Evolutionary conservation across 2,329 filamentous ascomycete genomes (phyloP), one percentile per base, ranked within the genome.

Genomic region (Fusarium euwallaceae): DNA sequence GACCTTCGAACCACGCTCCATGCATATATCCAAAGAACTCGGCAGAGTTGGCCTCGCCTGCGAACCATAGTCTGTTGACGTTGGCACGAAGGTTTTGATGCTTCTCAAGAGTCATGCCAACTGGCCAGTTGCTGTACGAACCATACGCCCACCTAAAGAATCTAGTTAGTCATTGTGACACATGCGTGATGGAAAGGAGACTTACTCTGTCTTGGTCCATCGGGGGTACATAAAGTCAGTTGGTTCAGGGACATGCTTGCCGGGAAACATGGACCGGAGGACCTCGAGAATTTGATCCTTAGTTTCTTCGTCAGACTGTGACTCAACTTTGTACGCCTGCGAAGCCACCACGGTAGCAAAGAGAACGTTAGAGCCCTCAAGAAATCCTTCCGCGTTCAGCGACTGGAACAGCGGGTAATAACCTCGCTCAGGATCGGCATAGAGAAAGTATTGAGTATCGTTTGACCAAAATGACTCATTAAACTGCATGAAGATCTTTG

Each of bases 401-500:
- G 91, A 92, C 78, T 94, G 92, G 84, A 89, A 94, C 5, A 92
- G 83, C 0, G 92, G 89, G 41, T 82, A 87, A 68, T 85, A 84
- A 0, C 86, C 86, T 2, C 86, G 82, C 22, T 78, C 76, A 0
- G 84, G 80, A 22, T 86, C 86, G 0, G 86, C 86, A 61, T 87
- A 87, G 0, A 87, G 78, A 66, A 87, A 85, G 72, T 80, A 87
- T 71, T 87, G 80, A 0, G 79, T 82, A 12, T 85, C 81, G 0
- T 82, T 78, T 0, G 75, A 84, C 92, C 92, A 94, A 81, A 94
- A 94, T 0, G 90, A 88, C 64, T 91, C 84, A 69, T 91, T 85
- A 81, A 93, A 94, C 72, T 93, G 92, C 69, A 92, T 83, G 82
- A 94, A 94, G 70, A 94, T 89, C 79, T 94, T 94, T 61, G 91